Evolutionary conservation across 768 basidiomycete genomes (phyloP).

Genomic region (Termitomyces bulborhizus): DNA sequence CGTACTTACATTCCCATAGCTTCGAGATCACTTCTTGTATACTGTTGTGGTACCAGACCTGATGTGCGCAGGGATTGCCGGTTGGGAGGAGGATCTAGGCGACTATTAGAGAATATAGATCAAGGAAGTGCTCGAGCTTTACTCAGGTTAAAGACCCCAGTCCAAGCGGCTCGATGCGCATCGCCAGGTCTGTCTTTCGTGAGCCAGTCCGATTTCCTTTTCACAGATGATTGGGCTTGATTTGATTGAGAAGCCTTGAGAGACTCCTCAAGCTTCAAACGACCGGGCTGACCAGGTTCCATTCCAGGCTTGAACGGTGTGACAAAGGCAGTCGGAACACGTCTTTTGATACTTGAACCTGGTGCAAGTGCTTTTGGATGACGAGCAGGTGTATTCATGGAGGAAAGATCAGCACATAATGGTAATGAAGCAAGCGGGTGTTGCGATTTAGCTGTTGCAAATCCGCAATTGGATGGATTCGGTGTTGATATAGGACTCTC

Average conservation of each 20-base stretch:
- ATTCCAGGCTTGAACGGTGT: constrained; percentile 59
- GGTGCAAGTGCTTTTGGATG: constrained; percentile 4
- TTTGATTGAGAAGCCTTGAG: constrained; percentile 12
- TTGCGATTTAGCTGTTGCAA: constrained; percentile 22
- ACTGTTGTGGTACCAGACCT: constrained; percentile 44
- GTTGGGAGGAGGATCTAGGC: constrained; percentile 24
- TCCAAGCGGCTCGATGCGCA: background rate
- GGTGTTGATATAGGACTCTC: constrained; percentile 21
- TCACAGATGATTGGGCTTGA: constrained; percentile 8
- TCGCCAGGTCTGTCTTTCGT: constrained; percentile 11
- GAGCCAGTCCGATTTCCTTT: constrained; percentile 7
- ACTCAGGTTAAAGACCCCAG: constrained; percentile 41
- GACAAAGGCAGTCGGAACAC: constrained; percentile 38
- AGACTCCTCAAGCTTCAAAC: constrained; percentile 19
- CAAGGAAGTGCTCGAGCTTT: constrained; percentile 10
- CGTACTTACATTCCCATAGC: constrained; percentile 45
- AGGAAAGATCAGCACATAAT: constrained; percentile 11
- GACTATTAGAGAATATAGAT: background rate
- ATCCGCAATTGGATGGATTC: constrained; percentile 18
- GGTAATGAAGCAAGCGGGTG: constrained; percentile 29
- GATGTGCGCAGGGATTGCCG: constrained; percentile 43
- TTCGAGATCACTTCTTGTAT: constrained; percentile 36
- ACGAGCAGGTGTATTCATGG: constrained; percentile 9
- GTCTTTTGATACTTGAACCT: constrained; percentile 12
- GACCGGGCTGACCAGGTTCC: constrained; percentile 37